These are phyloP conservation scores for Amanita exitialis DNA, from an alignment of 768 basidiomycete species.

Conservation along the genomic window DNA sequence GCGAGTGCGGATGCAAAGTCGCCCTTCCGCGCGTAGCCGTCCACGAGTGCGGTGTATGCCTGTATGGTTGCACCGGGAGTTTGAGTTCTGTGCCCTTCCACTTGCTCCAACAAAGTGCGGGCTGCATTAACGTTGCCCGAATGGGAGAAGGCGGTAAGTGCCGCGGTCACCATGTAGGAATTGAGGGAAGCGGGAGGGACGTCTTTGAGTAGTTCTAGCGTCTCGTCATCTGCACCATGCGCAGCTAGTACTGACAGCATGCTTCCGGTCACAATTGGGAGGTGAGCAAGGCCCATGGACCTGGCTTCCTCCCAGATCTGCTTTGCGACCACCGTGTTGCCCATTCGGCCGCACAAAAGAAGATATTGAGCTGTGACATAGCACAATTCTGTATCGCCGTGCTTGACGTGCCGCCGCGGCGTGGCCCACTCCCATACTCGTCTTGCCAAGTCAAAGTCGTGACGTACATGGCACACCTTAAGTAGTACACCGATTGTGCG, in stretches of 20 bases:
- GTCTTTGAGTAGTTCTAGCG: conserved; percentile 14
- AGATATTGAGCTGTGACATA: conserved; percentile 15
- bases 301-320: conserved; percentile 16
- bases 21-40: conserved; percentile 13
- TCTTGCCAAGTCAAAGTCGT: conserved; percentile 13
- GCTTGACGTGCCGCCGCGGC: conserved; percentile 11
- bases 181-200: conserved; percentile 17
- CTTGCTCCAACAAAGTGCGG: conserved; percentile 15
- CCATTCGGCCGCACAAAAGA: conserved; percentile 14
- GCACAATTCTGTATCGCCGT: conserved; percentile 13
- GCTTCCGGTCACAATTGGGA: conserved; percentile 14
- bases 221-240: conserved; percentile 14
- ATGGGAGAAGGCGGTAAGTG: conserved; percentile 16
- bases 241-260: conserved; percentile 15
- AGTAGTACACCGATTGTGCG: conserved; percentile 16
- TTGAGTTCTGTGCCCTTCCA: conserved; percentile 12
- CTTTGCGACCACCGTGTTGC: conserved; percentile 13
- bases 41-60: conserved; percentile 16
- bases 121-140: conserved; percentile 16
- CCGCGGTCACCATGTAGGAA: conserved; percentile 16
- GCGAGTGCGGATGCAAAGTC: conserved; percentile 16
- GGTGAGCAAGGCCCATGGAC: conserved; percentile 14
- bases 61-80: conserved; percentile 11
- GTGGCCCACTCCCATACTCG: conserved; percentile 14
- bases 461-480: conserved; percentile 13